Evolutionary conservation across 768 basidiomycete genomes (phyloP), one percentile per base, ranked within the genome.

Genomic region (Psilocybe azurescens): DNA sequence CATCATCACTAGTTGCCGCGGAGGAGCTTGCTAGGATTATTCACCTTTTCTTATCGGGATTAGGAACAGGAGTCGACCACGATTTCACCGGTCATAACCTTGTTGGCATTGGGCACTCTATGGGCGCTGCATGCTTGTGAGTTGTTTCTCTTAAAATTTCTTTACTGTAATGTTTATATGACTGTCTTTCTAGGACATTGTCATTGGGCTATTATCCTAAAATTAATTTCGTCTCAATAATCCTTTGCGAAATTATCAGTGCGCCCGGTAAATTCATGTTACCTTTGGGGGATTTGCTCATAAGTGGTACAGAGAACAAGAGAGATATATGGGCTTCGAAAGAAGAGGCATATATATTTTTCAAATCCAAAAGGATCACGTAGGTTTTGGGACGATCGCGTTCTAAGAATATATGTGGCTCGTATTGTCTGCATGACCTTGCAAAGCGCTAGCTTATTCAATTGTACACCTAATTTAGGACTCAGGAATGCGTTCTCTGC

Each of bases 101-200:
- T 3, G 78, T 86, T 14, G 83, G 81, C 3, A 73, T 87, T 14
- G 86, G 83, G 0, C 85, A 87, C 65, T 87, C 85, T 0, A 83
- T 86, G 82, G 83, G 85, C 7, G 82, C 80, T 1, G 70, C 77
- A 1, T 74, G 73, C 3, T 61, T 84, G 84, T 85, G 60, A 33
- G 82, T 74, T 7, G 20, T 36, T 41, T 1, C 53, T 4, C 10
- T 48, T 32, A 54, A 20, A 47, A 38, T 18, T n/a, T 14, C 29
- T 32, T 33, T 44, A 32, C 39, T 44, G 30, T 44, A 16, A 11
- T 46, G 13, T 3, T 28, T 20, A 29, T 61, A 32, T 38, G 41
- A 18, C n/a, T 10, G 13, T 14, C 30, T 39, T 33, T 10, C 8
- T 54, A 84, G 84, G 30, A 63, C 80, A 5, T 75, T 84, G 3